Conservation (phyloP, 345 rosid species). For the Salix dunnii region DNA sequence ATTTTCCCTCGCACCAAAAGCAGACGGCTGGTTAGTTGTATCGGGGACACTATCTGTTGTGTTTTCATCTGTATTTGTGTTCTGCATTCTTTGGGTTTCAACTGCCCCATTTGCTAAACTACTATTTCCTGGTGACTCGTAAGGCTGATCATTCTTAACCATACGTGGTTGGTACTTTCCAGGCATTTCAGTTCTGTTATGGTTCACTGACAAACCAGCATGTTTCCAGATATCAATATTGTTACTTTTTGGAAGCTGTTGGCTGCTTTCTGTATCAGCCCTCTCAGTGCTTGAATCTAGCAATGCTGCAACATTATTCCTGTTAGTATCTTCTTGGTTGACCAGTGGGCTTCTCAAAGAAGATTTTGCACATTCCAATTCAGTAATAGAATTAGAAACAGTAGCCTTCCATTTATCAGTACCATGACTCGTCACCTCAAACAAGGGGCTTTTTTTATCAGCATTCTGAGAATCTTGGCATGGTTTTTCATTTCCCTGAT, state of each 20-base stretch:
- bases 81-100: conserved; percentile 30
- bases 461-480: conserved; percentile 29
- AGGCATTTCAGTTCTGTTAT: conserved; percentile 23
- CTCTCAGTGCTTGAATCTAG: conserved; percentile 32
- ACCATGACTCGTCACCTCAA: conserved; percentile 29
- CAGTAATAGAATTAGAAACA: conserved; percentile 36
- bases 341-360: conserved; percentile 31
- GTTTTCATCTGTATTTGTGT: conserved; percentile 33
- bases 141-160: conserved; percentile 39
- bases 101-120: conserved; percentile 29
- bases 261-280: conserved; percentile 37
- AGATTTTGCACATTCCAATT: conserved; percentile 32
- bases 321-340: conserved; percentile 37
- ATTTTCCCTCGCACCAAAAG: conserved; percentile 39
- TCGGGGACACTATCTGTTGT: conserved; percentile 34
- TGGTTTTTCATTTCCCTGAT: conserved; percentile 32
- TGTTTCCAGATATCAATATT: conserved; percentile 51
- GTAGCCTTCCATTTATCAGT: conserved; percentile 38
- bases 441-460: conserved; percentile 20
- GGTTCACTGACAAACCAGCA: conserved; percentile 32
- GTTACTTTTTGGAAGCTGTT: conserved; percentile 27
- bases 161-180: conserved; percentile 28
- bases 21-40: conserved; percentile 26
- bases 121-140: conserved; percentile 47
- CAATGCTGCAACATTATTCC: conserved; percentile 28